Conservation (phyloP, 805 yeast genomes). For the Hanseniaspora hatyaiensis region DNA sequence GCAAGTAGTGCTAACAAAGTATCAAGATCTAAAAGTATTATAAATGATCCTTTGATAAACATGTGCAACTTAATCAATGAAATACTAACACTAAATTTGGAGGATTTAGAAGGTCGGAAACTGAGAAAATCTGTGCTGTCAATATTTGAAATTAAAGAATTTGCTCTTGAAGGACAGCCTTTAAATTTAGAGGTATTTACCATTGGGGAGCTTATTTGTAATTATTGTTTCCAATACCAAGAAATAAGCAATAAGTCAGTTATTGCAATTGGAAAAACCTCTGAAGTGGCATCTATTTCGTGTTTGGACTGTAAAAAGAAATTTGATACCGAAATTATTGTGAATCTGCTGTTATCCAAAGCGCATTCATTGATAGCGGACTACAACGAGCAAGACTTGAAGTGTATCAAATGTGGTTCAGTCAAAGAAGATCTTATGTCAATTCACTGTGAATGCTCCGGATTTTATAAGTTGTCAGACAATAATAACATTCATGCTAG, state of each 20-base stretch:
- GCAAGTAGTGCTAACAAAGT: neutral
- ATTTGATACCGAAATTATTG: conserved; percentile 57
- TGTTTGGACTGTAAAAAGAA: conserved; percentile 57
- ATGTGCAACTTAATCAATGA: conserved; percentile 67
- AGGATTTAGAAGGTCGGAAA: conserved; percentile 61
- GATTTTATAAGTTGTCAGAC: conserved; percentile 27
- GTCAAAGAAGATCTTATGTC: conserved; percentile 60
- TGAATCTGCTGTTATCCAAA: conserved; percentile 65
- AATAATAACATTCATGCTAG: neutral
- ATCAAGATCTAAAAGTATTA: conserved; percentile 38
- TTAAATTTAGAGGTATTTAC: conserved; percentile 62
- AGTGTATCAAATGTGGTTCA: conserved; percentile 64
- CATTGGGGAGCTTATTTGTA: conserved; percentile 63
- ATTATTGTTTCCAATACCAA: conserved; percentile 50
- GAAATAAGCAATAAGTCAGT: conserved; percentile 33
- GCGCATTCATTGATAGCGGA: conserved; percentile 43
- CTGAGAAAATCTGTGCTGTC: conserved; percentile 63
- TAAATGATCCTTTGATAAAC: conserved; percentile 68
- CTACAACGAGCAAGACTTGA: conserved; percentile 68
- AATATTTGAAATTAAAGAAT: conserved; percentile 72
- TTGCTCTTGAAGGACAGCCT: conserved; percentile 57
- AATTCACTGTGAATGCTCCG: conserved; percentile 76
- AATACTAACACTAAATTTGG: conserved; percentile 49
- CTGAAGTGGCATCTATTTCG: conserved; percentile 39
- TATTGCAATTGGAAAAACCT: conserved; percentile 73